phyloP scores from a whole-genome alignment of 2,329 filamentous ascomycete genomes.

The Sarocladium brachiariae region DNA sequence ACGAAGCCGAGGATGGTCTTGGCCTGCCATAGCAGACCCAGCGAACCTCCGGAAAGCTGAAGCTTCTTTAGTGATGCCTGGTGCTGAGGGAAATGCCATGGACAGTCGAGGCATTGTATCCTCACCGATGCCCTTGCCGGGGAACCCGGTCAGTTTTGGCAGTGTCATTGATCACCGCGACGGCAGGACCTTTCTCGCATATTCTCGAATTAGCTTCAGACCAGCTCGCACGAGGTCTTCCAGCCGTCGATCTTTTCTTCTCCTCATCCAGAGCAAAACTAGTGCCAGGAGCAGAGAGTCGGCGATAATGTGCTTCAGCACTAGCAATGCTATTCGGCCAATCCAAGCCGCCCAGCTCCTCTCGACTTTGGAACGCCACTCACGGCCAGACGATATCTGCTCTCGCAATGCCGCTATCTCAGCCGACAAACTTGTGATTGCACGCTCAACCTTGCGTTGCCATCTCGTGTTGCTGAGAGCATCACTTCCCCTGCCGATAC shows the following conservation, averaged over 20 bases:
- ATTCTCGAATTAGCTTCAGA: slow-evolving; percentile 50
- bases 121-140: no score
- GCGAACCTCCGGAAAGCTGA: no score
- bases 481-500: slow-evolving; percentile 17
- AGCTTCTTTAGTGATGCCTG: no score
- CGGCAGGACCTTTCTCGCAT: slow-evolving; percentile 51
- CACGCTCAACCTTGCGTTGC: slow-evolving; percentile 76
- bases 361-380: slow-evolving; percentile 61
- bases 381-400: slow-evolving; percentile 72
- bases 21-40: no score
- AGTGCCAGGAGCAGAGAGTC: slow-evolving; percentile 62
- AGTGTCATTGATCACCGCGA: slow-evolving; percentile 37
- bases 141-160: no score
- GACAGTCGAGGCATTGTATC: no score
- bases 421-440: slow-evolving; percentile 81
- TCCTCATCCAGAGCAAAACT: slow-evolving; percentile 65
- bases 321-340: slow-evolving; percentile 61
- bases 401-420: slow-evolving; percentile 90
- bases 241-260: slow-evolving; percentile 61
- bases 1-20: no score
- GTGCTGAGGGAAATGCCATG: no score
- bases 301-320: slow-evolving; percentile 65
- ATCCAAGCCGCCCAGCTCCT: slow-evolving; percentile 63
- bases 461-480: slow-evolving; percentile 45
- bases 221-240: slow-evolving; percentile 68